Percentiles rank a stretch among this genome's conserved stretches.
These are phyloP conservation scores for Acacia concinna DNA, from an alignment of 331 rosid genomes.

Conservation along the genomic window DNA sequence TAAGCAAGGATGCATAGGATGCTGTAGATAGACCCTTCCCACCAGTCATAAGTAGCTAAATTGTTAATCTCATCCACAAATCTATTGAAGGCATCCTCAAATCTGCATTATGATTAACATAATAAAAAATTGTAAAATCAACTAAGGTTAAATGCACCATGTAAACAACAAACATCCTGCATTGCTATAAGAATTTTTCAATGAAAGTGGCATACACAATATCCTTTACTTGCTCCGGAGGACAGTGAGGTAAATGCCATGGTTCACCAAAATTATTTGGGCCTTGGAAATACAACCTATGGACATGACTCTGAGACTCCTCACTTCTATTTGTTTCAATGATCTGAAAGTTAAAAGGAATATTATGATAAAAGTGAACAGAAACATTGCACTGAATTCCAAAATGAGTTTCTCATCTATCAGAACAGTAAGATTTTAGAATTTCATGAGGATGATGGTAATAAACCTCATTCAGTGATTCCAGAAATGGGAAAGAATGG, in stretches of 20 bases:
- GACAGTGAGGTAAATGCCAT: constrained; percentile 94
- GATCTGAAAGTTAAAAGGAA: constrained; percentile 56
- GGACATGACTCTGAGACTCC: constrained; percentile 92
- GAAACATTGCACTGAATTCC: constrained; percentile 18
- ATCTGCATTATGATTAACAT: constrained; percentile 56
- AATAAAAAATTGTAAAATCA: background rate
- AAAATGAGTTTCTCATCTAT: constrained; percentile 1
- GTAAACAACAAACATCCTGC: constrained; percentile 29
- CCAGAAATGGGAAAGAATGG: constrained; percentile 93
- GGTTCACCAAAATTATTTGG: constrained; percentile 95
- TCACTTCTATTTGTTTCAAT: constrained; percentile 95
- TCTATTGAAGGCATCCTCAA: constrained; percentile 87
- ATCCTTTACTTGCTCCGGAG: constrained; percentile 92
- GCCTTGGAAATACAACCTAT: constrained; percentile 93
- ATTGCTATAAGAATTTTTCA: background rate
- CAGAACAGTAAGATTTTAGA: background rate
- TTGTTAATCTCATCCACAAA: constrained; percentile 93
- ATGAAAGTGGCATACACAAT: constrained; percentile 70
- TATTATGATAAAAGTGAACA: constrained; percentile 12
- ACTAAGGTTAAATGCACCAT: background rate
- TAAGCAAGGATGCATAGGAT: constrained; percentile 75
- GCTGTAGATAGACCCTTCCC: constrained; percentile 95
- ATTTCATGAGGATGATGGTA: constrained; percentile 24
- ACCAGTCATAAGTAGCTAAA: constrained; percentile 89
- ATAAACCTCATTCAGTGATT: constrained; percentile 92